Conservation (phyloP, 2,329 filamentous ascomycete genomes). For the Hysterium pulicare region DNA sequence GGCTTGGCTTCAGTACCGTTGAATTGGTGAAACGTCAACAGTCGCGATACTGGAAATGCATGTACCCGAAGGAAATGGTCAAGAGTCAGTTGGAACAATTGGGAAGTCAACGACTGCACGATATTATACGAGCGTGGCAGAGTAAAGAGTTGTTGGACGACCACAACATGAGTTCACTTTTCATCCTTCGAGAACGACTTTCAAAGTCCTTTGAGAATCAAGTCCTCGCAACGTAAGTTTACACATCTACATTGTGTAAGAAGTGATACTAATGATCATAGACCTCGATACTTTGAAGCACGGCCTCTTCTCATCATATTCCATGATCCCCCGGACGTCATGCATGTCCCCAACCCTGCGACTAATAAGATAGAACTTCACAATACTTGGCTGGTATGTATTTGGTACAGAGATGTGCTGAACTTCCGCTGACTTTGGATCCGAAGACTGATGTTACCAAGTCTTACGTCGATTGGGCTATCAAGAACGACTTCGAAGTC, state of each 20-base stretch:
- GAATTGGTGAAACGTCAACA: slow-evolving; percentile 58
- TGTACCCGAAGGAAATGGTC: slow-evolving; percentile 62
- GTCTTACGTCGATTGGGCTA: slow-evolving; percentile 81
- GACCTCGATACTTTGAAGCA: slow-evolving; percentile 61
- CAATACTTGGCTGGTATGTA: slow-evolving; percentile 81
- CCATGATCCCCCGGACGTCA: slow-evolving; percentile 68
- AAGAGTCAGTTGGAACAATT: slow-evolving; percentile 35
- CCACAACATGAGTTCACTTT: slow-evolving; percentile 74
- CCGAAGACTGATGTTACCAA: slow-evolving; percentile 74
- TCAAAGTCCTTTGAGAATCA: slow-evolving; percentile 81
- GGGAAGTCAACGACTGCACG: slow-evolving; percentile 65
- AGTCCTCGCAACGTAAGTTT: slow-evolving; percentile 71
- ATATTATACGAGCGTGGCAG: slow-evolving; percentile 77
- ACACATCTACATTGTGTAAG: no score
- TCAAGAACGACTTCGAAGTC: slow-evolving; percentile 72
- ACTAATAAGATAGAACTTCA: slow-evolving; percentile 75
- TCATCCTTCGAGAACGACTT: slow-evolving; percentile 69
- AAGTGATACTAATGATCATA: slow-evolving; percentile 33
- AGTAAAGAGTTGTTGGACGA: slow-evolving; percentile 67
- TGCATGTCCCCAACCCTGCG: slow-evolving; percentile 41
- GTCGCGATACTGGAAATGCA: slow-evolving; percentile 77
- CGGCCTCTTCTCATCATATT: slow-evolving; percentile 78
- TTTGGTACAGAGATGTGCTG: slow-evolving; percentile 23
- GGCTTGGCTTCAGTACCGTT: slow-evolving; percentile 51
- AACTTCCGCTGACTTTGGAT: slow-evolving; percentile 40